Percentiles rank a stretch among this genome's conserved stretches.
phyloP scores from a whole-genome alignment of 2,329 filamentous ascomycete species.

The Trichoderma afroharzianum region DNA sequence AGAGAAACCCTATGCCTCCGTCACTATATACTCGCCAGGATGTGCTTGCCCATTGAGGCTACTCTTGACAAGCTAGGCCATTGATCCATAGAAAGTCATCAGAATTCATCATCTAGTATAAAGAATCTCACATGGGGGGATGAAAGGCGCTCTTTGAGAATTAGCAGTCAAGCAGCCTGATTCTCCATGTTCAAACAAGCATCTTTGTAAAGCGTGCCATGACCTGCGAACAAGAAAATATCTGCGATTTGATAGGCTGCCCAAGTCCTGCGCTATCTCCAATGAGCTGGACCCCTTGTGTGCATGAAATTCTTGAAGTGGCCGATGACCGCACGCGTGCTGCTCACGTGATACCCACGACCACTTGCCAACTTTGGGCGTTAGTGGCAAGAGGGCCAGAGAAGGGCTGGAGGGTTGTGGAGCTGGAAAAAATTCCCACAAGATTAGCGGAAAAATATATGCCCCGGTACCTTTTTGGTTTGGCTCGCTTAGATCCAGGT shows the following conservation, averaged over 20 bases:
- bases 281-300: not conserved
- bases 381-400: not conserved
- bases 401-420: not conserved
- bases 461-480: constrained; percentile 23
- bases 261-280: not conserved
- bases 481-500: constrained; percentile 38
- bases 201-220: not conserved
- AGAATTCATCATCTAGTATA: not conserved
- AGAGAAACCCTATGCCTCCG: not conserved
- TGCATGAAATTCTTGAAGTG: not conserved
- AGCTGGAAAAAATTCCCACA: constrained; percentile 4
- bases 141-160: not conserved
- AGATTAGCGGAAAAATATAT: constrained; percentile 17
- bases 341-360: not conserved
- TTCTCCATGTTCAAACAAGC: not conserved
- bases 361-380: not conserved
- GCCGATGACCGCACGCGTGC: not conserved
- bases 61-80: not conserved
- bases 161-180: not conserved
- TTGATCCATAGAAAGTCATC: not conserved
- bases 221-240: not conserved
- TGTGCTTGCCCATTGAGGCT: not conserved
- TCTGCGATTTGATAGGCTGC: not conserved
- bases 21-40: not conserved
- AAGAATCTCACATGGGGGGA: not conserved